phyloP scores from a whole-genome alignment of 768 basidiomycete genomes.

The Wakefieldia striispora region DNA sequence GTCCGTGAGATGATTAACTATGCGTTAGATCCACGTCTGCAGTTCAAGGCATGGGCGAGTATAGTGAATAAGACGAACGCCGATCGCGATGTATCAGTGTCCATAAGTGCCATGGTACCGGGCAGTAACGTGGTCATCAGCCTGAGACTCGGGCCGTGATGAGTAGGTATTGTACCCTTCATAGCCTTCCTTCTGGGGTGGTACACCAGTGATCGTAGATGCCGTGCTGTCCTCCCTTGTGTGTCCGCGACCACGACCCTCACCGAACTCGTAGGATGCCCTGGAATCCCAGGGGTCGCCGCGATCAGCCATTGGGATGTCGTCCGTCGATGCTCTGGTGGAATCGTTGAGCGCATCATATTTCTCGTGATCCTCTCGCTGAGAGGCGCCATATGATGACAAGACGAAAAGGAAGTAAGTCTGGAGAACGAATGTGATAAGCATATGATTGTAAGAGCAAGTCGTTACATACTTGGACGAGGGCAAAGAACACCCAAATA shows the following conservation, averaged over 20 bases:
- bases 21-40: slow-evolving; percentile 1
- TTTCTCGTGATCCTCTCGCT: slow-evolving; percentile 77
- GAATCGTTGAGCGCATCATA: slow-evolving; percentile 73
- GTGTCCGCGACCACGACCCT: slow-evolving; percentile 44
- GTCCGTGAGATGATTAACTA: slow-evolving; percentile 8
- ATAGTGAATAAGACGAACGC: neutral
- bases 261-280: slow-evolving; percentile 42
- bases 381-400: slow-evolving; percentile 66
- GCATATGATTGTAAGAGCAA: neutral
- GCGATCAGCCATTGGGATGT: slow-evolving; percentile 65
- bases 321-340: slow-evolving; percentile 48
- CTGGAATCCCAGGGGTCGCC: slow-evolving; percentile 71
- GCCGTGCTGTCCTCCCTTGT: slow-evolving; percentile 56
- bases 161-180: slow-evolving; percentile 24
- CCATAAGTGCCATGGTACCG: slow-evolving; percentile 46
- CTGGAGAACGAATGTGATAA: slow-evolving; percentile 38
- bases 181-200: slow-evolving; percentile 45
- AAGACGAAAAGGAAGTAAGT: slow-evolving; percentile 46
- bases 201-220: slow-evolving; percentile 53
- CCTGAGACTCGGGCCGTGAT: slow-evolving; percentile 34
- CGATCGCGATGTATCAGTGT: slow-evolving; percentile 2
- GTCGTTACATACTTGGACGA: slow-evolving; percentile 60
- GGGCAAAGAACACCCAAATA: slow-evolving; percentile 78
- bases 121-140: slow-evolving; percentile 29
- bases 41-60: neutral